Percentiles rank a stretch among this genome's conserved stretches.
Conservation (phyloP, 352 stramenopile genomes). For the Phytophthora chlamydospora region DNA sequence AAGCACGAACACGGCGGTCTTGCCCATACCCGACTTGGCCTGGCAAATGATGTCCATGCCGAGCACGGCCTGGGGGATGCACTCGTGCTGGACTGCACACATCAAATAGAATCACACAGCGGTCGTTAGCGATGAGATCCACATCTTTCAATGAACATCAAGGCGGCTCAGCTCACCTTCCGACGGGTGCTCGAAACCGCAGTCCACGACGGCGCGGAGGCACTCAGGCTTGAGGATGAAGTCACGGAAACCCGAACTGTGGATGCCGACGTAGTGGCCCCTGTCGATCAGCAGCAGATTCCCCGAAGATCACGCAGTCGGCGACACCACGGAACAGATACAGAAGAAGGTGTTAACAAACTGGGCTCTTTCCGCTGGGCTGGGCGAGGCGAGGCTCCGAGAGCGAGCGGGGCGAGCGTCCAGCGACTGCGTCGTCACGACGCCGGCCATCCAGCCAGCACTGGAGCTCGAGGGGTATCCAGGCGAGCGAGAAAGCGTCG, state of each 20-base stretch:
- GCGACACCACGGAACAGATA: slow-evolving; percentile 64
- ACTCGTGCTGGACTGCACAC: slow-evolving; percentile 96
- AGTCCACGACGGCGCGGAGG: slow-evolving; percentile 98
- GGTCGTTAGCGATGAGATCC: slow-evolving; percentile 17
- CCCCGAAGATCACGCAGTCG: slow-evolving; percentile 26
- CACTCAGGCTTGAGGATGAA: slow-evolving; percentile 99
- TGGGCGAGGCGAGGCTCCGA: slow-evolving; percentile 22
- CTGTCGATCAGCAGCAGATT: slow-evolving; percentile 55
- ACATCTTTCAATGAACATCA: not conserved
- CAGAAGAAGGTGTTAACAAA: slow-evolving; percentile 89
- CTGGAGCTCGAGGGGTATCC: slow-evolving; percentile 20
- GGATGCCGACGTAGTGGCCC: slow-evolving; percentile 99
- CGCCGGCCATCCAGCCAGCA: slow-evolving; percentile 2
- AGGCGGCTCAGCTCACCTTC: slow-evolving; percentile 83
- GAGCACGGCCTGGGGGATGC: slow-evolving; percentile 99
- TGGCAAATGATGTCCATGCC: slow-evolving; percentile 99
- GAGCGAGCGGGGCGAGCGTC: slow-evolving; percentile 23
- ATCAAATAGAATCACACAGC: slow-evolving; percentile 12
- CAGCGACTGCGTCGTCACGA: slow-evolving; percentile 28
- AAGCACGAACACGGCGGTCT: slow-evolving; percentile 99
- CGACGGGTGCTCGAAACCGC: slow-evolving; percentile 99
- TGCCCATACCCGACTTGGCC: slow-evolving; percentile 99
- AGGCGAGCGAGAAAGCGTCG: slow-evolving; percentile 28
- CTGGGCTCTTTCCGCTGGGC: slow-evolving; percentile 30
- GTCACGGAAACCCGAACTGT: slow-evolving; percentile 99